Conservation (phyloP, 2,329 filamentous ascomycete species). For the Sporothrix schenckii region DNA sequence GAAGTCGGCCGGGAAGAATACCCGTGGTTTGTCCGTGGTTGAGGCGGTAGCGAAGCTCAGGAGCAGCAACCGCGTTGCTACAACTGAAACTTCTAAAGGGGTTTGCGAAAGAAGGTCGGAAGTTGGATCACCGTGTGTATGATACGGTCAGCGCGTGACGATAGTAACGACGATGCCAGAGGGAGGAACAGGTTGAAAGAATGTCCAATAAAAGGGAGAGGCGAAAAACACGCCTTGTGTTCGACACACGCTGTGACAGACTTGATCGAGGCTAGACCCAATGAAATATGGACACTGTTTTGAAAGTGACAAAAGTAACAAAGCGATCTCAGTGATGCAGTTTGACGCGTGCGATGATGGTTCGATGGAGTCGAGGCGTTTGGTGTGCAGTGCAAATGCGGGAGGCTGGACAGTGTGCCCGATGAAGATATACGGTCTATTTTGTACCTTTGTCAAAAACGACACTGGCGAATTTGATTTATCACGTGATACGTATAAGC, state of each 20-base stretch:
- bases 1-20: slow-evolving; percentile 32
- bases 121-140: background rate
- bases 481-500: slow-evolving; percentile 29
- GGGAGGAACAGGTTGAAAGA: background rate
- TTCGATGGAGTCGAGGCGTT: slow-evolving; percentile 24
- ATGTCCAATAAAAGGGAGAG: slow-evolving; percentile 6
- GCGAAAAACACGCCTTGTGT: background rate
- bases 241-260: background rate
- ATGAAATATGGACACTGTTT: background rate
- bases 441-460: slow-evolving; percentile 7
- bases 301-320: slow-evolving; percentile 25
- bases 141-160: slow-evolving; percentile 5
- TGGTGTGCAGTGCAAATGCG: slow-evolving; percentile 31
- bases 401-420: slow-evolving; percentile 38
- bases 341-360: slow-evolving; percentile 30
- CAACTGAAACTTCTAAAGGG: slow-evolving; percentile 30
- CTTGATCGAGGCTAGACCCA: slow-evolving; percentile 9
- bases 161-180: background rate
- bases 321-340: slow-evolving; percentile 25
- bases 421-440: slow-evolving; percentile 36
- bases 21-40: slow-evolving; percentile 33
- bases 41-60: slow-evolving; percentile 27
- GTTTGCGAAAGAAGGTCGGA: background rate
- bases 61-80: slow-evolving; percentile 33
- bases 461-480: background rate